Percentiles rank a stretch among this genome's conserved stretches.
Conservation (phyloP, 2,329 filamentous ascomycete genomes). For the Xylaria sp. region DNA sequence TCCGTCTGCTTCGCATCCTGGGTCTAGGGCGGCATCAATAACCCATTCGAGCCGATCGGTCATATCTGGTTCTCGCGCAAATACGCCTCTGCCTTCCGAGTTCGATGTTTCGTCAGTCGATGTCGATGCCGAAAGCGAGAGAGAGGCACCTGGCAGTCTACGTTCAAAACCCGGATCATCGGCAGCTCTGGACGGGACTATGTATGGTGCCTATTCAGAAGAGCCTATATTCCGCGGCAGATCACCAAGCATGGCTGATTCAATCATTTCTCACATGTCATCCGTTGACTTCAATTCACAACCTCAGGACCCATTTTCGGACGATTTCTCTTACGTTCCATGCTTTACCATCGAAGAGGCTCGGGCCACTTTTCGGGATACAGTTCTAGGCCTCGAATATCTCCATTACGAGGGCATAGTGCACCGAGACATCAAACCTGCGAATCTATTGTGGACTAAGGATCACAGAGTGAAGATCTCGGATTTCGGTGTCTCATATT, state of each 20-base stretch:
- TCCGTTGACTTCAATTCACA: slow-evolving; percentile 69
- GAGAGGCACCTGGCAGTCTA: slow-evolving; percentile 64
- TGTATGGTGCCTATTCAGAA: slow-evolving; percentile 77
- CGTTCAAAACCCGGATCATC: slow-evolving; percentile 64
- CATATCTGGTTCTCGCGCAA: slow-evolving; percentile 54
- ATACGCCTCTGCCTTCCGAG: slow-evolving; percentile 51
- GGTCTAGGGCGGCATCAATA: slow-evolving; percentile 56
- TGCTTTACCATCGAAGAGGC: slow-evolving; percentile 89
- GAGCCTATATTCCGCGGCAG: slow-evolving; percentile 71
- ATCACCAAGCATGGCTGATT: slow-evolving; percentile 84
- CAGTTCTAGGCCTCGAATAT: slow-evolving; percentile 92
- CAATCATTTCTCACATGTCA: slow-evolving; percentile 76
- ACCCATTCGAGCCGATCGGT: slow-evolving; percentile 61
- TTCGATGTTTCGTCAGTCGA: slow-evolving; percentile 49
- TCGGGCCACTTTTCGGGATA: slow-evolving; percentile 88
- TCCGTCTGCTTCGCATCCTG: slow-evolving; percentile 41
- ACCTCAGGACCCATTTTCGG: slow-evolving; percentile 75
- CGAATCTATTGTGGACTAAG: slow-evolving; percentile 88
- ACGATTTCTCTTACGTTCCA: slow-evolving; percentile 93
- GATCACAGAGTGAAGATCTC: slow-evolving; percentile 95
- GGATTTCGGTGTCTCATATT: slow-evolving; percentile 98
- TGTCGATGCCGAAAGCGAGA: slow-evolving; percentile 60
- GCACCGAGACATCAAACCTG: slow-evolving; percentile 86
- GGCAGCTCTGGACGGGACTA: slow-evolving; percentile 77
- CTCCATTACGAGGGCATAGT: slow-evolving; percentile 88